Conservation (phyloP, 2,329 filamentous ascomycete species). For the Lecanoromycetidae sp. region DNA sequence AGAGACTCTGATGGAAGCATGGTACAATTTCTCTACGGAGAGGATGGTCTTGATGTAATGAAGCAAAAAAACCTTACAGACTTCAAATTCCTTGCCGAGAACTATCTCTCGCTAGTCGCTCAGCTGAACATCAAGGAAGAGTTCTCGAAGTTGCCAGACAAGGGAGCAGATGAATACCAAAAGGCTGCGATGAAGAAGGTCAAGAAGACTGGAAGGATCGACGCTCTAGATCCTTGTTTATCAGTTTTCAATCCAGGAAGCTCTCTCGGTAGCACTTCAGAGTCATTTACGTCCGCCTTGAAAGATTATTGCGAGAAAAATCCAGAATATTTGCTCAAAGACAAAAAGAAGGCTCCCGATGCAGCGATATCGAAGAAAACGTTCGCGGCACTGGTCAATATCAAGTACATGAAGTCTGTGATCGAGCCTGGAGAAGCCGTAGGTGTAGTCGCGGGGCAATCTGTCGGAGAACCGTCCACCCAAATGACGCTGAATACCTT, state of each 20-base stretch:
- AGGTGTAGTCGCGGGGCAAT: slow-evolving; percentile 92
- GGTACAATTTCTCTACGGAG: slow-evolving; percentile 91
- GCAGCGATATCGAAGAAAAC: slow-evolving; percentile 52
- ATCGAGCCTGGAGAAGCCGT: slow-evolving; percentile 94
- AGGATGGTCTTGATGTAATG: slow-evolving; percentile 86
- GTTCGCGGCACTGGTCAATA: slow-evolving; percentile 72
- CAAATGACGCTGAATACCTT: slow-evolving; percentile 99
- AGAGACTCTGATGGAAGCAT: slow-evolving; percentile 87
- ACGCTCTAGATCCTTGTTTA: slow-evolving; percentile 62
- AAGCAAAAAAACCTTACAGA: slow-evolving; percentile 87
- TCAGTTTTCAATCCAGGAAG: slow-evolving; percentile 62
- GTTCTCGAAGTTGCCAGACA: slow-evolving; percentile 47
- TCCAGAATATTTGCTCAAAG: slow-evolving; percentile 45
- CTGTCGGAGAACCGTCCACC: slow-evolving; percentile 90
- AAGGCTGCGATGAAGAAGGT: slow-evolving; percentile 65
- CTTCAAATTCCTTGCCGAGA: slow-evolving; percentile 81
- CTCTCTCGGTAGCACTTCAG: slow-evolving; percentile 75
- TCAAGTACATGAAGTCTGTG: slow-evolving; percentile 85
- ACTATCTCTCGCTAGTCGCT: slow-evolving; percentile 67
- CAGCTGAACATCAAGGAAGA: slow-evolving; percentile 56
- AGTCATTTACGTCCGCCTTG: slow-evolving; percentile 64
- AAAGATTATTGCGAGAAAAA: slow-evolving; percentile 70
- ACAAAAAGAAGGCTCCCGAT: slow-evolving; percentile 44
- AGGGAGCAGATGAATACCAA: slow-evolving; percentile 51
- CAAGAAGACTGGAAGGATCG: slow-evolving; percentile 56